Evolutionary conservation across 106 monocot species (phyloP).

Genomic region (Dendrobium huoshanense): DNA sequence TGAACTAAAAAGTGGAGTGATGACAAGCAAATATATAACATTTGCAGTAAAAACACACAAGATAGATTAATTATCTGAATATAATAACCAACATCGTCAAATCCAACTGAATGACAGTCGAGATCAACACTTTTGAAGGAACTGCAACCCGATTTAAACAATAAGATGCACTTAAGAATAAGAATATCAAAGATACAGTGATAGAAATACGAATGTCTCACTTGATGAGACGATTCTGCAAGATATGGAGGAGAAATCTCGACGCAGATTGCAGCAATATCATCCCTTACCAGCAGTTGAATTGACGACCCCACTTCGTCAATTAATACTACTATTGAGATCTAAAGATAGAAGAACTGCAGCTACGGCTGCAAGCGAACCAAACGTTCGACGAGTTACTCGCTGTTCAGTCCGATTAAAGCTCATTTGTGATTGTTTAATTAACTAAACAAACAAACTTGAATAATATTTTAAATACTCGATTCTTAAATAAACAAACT

Average conservation of each 20-base stretch:
- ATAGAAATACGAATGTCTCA: constrained; percentile 3
- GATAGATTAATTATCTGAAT: constrained; percentile 41
- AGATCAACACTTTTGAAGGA: constrained; percentile 73
- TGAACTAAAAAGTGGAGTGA: neutral
- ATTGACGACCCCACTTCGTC: neutral
- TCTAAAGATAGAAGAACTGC: no score
- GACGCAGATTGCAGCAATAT: constrained; percentile 86
- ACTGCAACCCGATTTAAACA: constrained; percentile 5
- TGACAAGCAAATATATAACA: no score
- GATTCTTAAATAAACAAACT: no score
- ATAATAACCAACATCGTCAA: constrained; percentile 93
- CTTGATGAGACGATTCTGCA: constrained; percentile 14
- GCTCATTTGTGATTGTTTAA: no score
- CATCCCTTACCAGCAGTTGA: constrained; percentile 20
- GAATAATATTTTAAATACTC: no score
- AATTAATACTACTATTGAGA: neutral
- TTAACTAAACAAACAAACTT: no score
- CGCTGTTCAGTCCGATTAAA: no score
- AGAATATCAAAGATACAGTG: neutral
- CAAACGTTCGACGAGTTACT: no score
- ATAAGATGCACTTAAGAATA: no score
- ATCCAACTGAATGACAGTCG: constrained; percentile 96
- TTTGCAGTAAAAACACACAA: no score
- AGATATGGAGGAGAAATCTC: constrained; percentile 76
- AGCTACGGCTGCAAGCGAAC: no score